These are phyloP conservation scores for Eucalyptus leucophloia DNA, from an alignment of 345 rosid genomes.

Conservation along the genomic window DNA sequence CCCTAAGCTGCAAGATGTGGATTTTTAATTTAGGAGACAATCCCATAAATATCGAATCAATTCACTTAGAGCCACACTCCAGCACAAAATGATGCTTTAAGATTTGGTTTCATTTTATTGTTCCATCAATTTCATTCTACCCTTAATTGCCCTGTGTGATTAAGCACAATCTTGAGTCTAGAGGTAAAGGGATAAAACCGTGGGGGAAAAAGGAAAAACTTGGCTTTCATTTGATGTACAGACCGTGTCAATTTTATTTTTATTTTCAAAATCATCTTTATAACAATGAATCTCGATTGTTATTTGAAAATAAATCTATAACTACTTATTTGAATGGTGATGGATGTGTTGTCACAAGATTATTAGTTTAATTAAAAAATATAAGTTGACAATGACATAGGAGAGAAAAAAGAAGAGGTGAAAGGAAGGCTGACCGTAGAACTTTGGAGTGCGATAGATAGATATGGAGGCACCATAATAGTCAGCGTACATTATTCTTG, in stretches of 20 bases:
- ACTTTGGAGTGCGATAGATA: slow-evolving; percentile 21
- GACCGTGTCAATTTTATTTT: not conserved
- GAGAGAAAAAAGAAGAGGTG: not conserved
- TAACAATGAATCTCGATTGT: not conserved
- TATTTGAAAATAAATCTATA: not conserved
- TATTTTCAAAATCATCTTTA: not conserved
- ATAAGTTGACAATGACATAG: not conserved
- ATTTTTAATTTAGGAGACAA: no score
- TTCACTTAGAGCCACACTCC: not conserved
- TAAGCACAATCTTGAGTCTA: not conserved
- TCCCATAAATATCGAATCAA: not conserved
- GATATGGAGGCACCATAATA: slow-evolving; percentile 34
- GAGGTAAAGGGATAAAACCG: not conserved
- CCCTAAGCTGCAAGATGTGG: no score
- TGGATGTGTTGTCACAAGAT: not conserved
- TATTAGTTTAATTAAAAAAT: not conserved
- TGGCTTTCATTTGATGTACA: not conserved
- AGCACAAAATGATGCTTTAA: not conserved
- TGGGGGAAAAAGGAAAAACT: not conserved
- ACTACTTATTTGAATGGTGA: not conserved
- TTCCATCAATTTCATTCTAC: not conserved
- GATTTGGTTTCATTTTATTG: not conserved
- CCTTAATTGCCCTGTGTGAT: not conserved
- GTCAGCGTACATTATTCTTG: slow-evolving; percentile 24
- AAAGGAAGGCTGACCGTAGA: slow-evolving; percentile 18